Evolutionary conservation across 768 basidiomycete genomes (phyloP), one percentile per base, ranked within the genome.

Genomic region (Multifurca ochricompacta): DNA sequence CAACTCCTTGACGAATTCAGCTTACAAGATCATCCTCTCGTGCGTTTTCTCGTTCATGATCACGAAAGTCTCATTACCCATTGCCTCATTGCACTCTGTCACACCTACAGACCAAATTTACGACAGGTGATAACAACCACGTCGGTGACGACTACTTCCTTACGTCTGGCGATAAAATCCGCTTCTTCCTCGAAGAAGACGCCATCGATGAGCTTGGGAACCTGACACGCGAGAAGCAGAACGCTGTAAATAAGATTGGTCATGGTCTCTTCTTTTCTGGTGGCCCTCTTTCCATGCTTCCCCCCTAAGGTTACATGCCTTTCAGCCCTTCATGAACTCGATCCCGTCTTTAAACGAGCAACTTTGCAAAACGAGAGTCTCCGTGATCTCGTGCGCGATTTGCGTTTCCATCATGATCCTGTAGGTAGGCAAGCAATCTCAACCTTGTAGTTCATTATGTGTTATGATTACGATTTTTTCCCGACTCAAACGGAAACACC

Each of bases 121-220:
- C 86, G 14, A 93, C 92, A 0, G 77, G 77, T 19, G 83, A 88
- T 55, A 72, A 79, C 53, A 74, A 83, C 49, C 89, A 92, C 62
- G 77, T 91, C 23, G 93, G 93, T 1, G 93, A 98, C 64, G 82
- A 91, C 30, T 98, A 98, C 68, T 99, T 99, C 65, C 73, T 99
- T 43, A 78, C 73, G 28, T 93, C 91, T 1, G 91, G 91, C 2
- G 91, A 97, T 69, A 96, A 96, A 75, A 90, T 98, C 56, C 83
- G 88, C 6, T 98, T 84, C 69, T 98, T 99, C 69, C 74, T 99
- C 40, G 96, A 98, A 66, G 85, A 90, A 61, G 91, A 86, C 46
- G 91, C 94, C 0, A 73, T 96, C 6, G 78, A 83, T 56, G 62
- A 70, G 23, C 67, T 79, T 30, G 87, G 91, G 2, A 83, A 82